Conservation (phyloP, 306 rosid species). For the Acacia acuminata region DNA sequence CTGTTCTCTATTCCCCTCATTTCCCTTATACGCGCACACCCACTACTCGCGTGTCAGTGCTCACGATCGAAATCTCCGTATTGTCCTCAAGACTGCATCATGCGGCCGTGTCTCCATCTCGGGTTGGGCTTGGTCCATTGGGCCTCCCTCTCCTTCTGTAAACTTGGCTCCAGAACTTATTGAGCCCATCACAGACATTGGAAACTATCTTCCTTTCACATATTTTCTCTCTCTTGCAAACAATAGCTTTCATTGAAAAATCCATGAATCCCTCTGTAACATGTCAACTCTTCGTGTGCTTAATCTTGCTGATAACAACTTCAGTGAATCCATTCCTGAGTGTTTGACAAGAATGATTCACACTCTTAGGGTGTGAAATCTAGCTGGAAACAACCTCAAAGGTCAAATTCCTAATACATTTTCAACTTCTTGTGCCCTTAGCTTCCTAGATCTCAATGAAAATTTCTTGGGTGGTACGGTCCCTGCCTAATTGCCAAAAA, state of each 20-base stretch:
- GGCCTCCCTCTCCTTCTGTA: too few species aligned
- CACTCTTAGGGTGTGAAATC: slow-evolving; percentile 16
- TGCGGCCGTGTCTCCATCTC: too few species aligned
- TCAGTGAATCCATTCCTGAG: slow-evolving; percentile 31
- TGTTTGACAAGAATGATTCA: slow-evolving; percentile 10
- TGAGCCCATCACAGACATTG: background rate
- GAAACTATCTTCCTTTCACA: background rate
- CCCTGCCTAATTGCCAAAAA: background rate
- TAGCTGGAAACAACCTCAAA: slow-evolving; percentile 30
- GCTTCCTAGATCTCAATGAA: slow-evolving; percentile 32
- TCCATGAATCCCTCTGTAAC: slow-evolving; percentile 40
- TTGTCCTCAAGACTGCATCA: too few species aligned
- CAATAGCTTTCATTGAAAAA: slow-evolving; percentile 20
- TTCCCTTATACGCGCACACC: too few species aligned
- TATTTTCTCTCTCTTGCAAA: slow-evolving; percentile 11
- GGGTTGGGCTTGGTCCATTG: too few species aligned
- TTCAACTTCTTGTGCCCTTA: slow-evolving; percentile 21
- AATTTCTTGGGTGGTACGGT: slow-evolving; percentile 26
- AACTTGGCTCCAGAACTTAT: too few species aligned
- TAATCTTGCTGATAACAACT: slow-evolving; percentile 40
- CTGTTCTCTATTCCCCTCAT: too few species aligned
- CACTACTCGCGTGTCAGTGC: too few species aligned
- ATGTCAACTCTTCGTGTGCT: slow-evolving; percentile 16
- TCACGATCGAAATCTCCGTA: too few species aligned
- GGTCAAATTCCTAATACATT: slow-evolving; percentile 13